A percentile compares a stretch with the other conserved stretches of the same genome.
Conservation (phyloP, 441 rosid species). For the Brassica balearica region DNA sequence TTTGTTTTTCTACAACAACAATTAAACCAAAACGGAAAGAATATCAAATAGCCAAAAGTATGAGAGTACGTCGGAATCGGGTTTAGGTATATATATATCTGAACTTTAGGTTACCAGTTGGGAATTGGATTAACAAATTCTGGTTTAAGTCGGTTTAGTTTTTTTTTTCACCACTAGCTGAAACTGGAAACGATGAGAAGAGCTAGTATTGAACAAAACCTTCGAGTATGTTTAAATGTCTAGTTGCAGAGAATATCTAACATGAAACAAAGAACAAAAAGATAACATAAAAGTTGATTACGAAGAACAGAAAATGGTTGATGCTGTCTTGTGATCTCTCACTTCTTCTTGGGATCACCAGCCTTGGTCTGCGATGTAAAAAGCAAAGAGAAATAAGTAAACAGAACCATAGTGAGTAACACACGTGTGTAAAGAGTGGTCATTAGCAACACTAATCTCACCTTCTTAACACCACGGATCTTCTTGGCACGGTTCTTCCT, state of each 20-base stretch:
- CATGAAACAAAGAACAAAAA: neutral
- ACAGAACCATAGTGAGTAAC: neutral
- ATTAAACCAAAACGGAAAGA: too few relatives aligned
- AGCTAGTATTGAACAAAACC: conserved; percentile 26
- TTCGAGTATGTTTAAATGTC: conserved; percentile 23
- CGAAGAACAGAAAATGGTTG: neutral
- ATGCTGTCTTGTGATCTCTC: conserved; percentile 16
- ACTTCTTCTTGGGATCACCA: conserved; percentile 44
- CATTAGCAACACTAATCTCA: conserved; percentile 12
- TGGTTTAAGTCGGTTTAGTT: neutral
- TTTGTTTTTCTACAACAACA: too few relatives aligned
- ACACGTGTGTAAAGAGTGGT: neutral
- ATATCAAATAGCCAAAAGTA: too few relatives aligned
- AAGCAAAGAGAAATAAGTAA: neutral
- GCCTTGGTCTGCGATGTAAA: conserved; percentile 37
- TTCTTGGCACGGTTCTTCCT: conserved; percentile 91
- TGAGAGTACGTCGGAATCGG: too few relatives aligned
- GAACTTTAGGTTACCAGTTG: too few relatives aligned
- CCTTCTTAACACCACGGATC: conserved; percentile 93
- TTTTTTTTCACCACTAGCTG: neutral
- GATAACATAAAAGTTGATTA: conserved; percentile 17
- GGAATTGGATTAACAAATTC: neutral
- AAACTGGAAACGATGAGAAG: neutral
- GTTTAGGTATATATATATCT: too few relatives aligned
- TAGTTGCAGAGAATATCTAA: conserved; percentile 34